These are phyloP conservation scores for Calonectria henricotiae DNA, from an alignment of 2,329 filamentous ascomycete species.

Conservation along the genomic window DNA sequence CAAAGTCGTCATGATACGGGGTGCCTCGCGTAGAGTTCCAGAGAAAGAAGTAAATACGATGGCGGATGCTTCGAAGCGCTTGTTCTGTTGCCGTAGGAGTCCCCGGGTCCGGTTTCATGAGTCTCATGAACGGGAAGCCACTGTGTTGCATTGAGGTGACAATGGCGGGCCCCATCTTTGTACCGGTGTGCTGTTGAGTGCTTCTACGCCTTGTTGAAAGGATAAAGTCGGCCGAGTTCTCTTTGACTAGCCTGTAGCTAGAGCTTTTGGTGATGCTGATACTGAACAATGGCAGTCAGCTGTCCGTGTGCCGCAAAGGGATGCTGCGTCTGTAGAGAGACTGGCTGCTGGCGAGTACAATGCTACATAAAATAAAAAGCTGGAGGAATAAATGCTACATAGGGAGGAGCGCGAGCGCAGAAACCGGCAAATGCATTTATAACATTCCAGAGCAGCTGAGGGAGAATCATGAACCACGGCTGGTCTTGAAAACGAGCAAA, in stretches of 20 bases:
- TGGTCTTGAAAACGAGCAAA: neutral
- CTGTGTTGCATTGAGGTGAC: neutral
- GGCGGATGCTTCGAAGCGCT: slow-evolving; percentile 1
- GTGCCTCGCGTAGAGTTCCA: neutral
- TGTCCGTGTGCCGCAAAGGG: neutral
- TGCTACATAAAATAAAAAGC: neutral
- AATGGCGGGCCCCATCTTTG: neutral
- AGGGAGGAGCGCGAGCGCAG: neutral
- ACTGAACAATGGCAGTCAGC: neutral
- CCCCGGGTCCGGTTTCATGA: neutral
- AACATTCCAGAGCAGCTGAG: neutral
- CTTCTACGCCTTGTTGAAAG: neutral
- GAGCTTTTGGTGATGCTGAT: neutral
- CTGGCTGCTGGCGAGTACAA: neutral
- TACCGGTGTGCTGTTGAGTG: neutral
- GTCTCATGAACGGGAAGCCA: slow-evolving; percentile 5
- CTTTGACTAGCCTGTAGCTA: neutral
- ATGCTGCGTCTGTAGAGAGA: neutral
- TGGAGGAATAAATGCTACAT: neutral
- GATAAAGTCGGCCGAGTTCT: neutral
- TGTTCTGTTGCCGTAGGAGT: neutral
- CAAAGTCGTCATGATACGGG: neutral
- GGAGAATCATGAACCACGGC: neutral
- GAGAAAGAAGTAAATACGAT: slow-evolving; percentile 18
- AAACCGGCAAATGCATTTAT: neutral